Base-by-base conservation (phyloP, 1,139 yeast genomes). In the Candida smagusa region DNA sequence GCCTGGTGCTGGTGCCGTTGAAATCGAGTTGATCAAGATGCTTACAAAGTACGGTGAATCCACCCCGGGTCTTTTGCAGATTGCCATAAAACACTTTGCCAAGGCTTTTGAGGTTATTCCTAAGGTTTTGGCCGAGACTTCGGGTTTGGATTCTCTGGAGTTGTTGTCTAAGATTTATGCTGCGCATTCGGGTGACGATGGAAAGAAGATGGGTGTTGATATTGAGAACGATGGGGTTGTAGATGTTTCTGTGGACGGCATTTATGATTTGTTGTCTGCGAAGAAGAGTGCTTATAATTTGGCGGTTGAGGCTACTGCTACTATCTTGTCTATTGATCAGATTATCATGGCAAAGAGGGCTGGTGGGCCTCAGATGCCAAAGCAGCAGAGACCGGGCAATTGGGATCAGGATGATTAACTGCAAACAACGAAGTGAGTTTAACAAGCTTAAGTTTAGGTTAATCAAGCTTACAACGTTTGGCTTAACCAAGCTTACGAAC, bases 1-100 rank as follows among this genome's bases (percentile, higher is more conserved):
- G 46, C 92, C 97, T 9, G 98, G 98, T 46, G 98, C 98, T 0
- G 98, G 98, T 52, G 92, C 97, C 12, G 75, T 86, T n/a, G 98
- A 92, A 65, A 84, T 88, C 38, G 97, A 89, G 56, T 72, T 92
- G 39, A 90, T 89, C 38, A 78, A 84, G 48, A 74, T 82, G 54
- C 74, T 90, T 43, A 85, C 89, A 13, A 79, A 79, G 43, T 85
- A 80, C 56, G 98, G 97, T 48, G 98, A 92, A 59, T 79, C 77
- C 53, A 92, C 97, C 1, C 95, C 98, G 11, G 98, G 97, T 31
- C 72, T 90, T 46, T 63, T 88, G 52, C 98, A 90, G 63, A 77
- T 92, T 46, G 96, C 97, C 35, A 92, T 92, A 54, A 92, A 92
- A 67, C 84, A 85, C 55, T 92, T 81, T 63, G 98, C 96, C 12